phyloP scores from a whole-genome alignment of 83 land plant genomes.

The Picea mariana region DNA sequence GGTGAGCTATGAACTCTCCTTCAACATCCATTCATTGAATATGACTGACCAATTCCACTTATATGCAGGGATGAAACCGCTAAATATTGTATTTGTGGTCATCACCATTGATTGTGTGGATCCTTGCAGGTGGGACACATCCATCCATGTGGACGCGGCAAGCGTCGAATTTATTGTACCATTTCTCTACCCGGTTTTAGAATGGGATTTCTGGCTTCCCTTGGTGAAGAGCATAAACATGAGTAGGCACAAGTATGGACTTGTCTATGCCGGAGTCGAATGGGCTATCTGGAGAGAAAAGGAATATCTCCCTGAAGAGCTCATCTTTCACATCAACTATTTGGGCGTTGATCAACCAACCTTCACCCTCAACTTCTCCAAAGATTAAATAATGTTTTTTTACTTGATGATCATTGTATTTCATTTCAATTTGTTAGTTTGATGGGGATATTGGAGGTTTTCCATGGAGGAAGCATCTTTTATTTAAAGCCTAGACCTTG shows the following conservation, averaged over 20 bases:
- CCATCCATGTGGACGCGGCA: constrained; percentile 90
- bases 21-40: too few species aligned
- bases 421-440: too few species aligned
- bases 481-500: too few species aligned
- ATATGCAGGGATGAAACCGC: too few species aligned
- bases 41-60: too few species aligned
- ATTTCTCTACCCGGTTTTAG: constrained; percentile 69
- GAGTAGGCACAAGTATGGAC: constrained; percentile 90
- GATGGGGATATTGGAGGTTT: too few species aligned
- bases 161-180: constrained; percentile 88
- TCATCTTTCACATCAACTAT: constrained; percentile 78
- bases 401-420: too few species aligned
- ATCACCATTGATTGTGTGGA: not conserved
- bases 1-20: constrained; percentile 24
- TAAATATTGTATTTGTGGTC: too few species aligned
- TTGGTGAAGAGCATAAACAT: constrained; percentile 87
- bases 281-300: constrained; percentile 83
- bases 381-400: constrained; percentile 30
- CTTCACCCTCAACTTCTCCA: constrained; percentile 82
- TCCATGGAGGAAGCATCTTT: too few species aligned
- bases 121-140: constrained; percentile 42
- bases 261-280: constrained; percentile 83
- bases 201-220: constrained; percentile 83
- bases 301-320: constrained; percentile 73
- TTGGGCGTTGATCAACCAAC: constrained; percentile 83